A percentile compares a stretch with the other conserved stretches of the same genome.
Conservation (phyloP, 1,284 basidiomycete species). For the Entoloma clypeatum region DNA sequence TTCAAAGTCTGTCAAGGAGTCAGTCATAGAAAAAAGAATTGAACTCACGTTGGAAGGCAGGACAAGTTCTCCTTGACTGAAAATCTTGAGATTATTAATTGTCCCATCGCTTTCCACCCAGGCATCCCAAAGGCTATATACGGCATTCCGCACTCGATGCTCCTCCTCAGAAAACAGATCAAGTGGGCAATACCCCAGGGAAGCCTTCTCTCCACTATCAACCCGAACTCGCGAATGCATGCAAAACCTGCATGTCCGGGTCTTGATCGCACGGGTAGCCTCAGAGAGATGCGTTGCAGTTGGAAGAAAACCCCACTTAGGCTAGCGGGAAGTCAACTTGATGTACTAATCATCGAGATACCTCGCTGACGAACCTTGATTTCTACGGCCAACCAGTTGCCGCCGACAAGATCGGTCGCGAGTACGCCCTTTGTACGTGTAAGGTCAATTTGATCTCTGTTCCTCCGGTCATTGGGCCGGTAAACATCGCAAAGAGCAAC, state of each 20-base stretch:
- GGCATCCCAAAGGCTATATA: slow-evolving; percentile 67
- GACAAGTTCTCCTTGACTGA: slow-evolving; percentile 60
- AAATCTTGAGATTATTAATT: slow-evolving; percentile 80
- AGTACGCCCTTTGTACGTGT: slow-evolving; percentile 54
- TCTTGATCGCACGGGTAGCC: slow-evolving; percentile 58
- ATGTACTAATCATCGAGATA: slow-evolving; percentile 2
- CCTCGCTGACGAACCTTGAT: slow-evolving; percentile 64
- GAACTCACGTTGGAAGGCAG: slow-evolving; percentile 56
- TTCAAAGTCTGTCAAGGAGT: slow-evolving; percentile 4
- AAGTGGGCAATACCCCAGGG: slow-evolving; percentile 75
- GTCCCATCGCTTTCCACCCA: slow-evolving; percentile 64
- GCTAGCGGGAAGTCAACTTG: slow-evolving; percentile 43
- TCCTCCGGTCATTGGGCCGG: slow-evolving; percentile 54
- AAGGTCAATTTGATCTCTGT: slow-evolving; percentile 56
- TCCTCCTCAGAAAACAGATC: slow-evolving; percentile 78
- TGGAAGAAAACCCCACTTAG: slow-evolving; percentile 93
- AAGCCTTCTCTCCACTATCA: slow-evolving; percentile 35
- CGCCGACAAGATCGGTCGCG: slow-evolving; percentile 72
- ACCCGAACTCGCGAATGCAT: slow-evolving; percentile 71
- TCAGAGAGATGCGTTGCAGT: slow-evolving; percentile 52
- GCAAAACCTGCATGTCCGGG: slow-evolving; percentile 77
- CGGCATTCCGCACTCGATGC: slow-evolving; percentile 54
- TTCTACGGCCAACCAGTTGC: slow-evolving; percentile 66
- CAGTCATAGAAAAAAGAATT: slow-evolving; percentile 1
- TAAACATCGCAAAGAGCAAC: slow-evolving; percentile 40